Conservation (phyloP, 164 flowering plant species). For the Tinospora cordifolia region DNA sequence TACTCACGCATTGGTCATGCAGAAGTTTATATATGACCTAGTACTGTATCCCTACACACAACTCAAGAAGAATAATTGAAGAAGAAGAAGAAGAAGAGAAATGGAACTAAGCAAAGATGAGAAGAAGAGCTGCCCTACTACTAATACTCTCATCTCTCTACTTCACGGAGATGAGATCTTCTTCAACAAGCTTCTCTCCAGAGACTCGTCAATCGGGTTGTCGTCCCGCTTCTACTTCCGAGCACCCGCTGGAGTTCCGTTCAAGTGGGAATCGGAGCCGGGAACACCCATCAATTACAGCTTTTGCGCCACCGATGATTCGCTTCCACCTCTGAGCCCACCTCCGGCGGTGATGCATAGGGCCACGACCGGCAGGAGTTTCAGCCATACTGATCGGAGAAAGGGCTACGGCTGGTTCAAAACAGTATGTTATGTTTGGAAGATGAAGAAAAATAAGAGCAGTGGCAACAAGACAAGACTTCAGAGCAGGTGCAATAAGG, state of each 20-base stretch:
- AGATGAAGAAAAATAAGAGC: constrained; percentile 15
- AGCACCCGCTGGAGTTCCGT: constrained; percentile 39
- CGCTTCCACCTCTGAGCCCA: constrained; percentile 42
- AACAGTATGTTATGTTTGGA: constrained; percentile 29
- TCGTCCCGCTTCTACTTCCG: constrained; percentile 40
- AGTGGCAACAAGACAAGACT: neutral
- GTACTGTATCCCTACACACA: neutral
- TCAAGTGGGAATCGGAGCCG: constrained; percentile 54
- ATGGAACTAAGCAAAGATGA: constrained; percentile 16
- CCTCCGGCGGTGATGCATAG: constrained; percentile 36
- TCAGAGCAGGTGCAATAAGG: no score
- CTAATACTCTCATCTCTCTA: constrained; percentile 7
- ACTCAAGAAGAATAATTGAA: no score
- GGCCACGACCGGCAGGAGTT: constrained; percentile 21
- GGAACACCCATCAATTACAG: constrained; percentile 35
- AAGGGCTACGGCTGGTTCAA: neutral
- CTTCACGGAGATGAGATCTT: constrained; percentile 29
- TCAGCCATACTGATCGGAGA: constrained; percentile 7
- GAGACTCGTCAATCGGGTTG: constrained; percentile 34
- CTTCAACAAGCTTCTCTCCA: constrained; percentile 27
- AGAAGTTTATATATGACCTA: no score
- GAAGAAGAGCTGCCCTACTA: neutral
- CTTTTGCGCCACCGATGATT: neutral
- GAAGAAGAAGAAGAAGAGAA: neutral
- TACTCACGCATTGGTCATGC: constrained; percentile 9